A percentile compares a stretch with the other conserved stretches of the same genome.
Conservation (phyloP, 129 eudicot species). For the Smallanthus sonchifolius region DNA sequence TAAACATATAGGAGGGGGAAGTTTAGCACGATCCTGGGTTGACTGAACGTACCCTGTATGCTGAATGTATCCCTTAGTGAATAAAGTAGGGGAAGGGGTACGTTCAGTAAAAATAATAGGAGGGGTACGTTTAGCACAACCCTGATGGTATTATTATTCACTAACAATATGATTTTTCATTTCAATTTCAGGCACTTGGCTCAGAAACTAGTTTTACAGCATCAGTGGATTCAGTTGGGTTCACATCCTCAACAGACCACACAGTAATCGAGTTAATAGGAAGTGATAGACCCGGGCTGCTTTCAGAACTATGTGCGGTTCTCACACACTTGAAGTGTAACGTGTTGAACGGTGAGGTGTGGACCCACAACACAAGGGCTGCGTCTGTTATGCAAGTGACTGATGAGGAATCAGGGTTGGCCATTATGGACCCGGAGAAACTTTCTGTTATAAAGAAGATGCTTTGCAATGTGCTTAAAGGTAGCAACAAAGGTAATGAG, state of each 20-base stretch:
- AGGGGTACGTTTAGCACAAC: too few relatives aligned
- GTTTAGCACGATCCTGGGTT: too few relatives aligned
- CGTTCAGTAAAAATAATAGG: too few relatives aligned
- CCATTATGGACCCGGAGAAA: constrained; percentile 67
- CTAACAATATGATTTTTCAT: not conserved
- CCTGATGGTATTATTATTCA: not conserved
- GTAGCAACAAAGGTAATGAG: constrained; percentile 59
- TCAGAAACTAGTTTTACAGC: constrained; percentile 76
- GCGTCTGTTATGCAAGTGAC: constrained; percentile 92
- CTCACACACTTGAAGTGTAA: constrained; percentile 91
- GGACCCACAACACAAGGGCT: constrained; percentile 99
- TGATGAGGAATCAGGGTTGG: constrained; percentile 56
- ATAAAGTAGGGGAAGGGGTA: too few relatives aligned
- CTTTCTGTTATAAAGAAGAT: constrained; percentile 65
- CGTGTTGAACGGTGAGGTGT: constrained; percentile 86
- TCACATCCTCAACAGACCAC: constrained; percentile 61
- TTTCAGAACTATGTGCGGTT: constrained; percentile 90
- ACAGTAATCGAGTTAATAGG: constrained; percentile 86
- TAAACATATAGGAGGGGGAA: too few relatives aligned
- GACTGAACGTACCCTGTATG: too few relatives aligned
- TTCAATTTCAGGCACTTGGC: constrained; percentile 58
- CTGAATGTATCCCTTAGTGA: too few relatives aligned
- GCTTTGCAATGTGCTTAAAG: constrained; percentile 77
- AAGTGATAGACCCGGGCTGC: constrained; percentile 85
- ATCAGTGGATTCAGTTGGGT: constrained; percentile 74